Evolutionary conservation across 768 basidiomycete species (phyloP).

Genomic region (Leccinum disarticulatum): DNA sequence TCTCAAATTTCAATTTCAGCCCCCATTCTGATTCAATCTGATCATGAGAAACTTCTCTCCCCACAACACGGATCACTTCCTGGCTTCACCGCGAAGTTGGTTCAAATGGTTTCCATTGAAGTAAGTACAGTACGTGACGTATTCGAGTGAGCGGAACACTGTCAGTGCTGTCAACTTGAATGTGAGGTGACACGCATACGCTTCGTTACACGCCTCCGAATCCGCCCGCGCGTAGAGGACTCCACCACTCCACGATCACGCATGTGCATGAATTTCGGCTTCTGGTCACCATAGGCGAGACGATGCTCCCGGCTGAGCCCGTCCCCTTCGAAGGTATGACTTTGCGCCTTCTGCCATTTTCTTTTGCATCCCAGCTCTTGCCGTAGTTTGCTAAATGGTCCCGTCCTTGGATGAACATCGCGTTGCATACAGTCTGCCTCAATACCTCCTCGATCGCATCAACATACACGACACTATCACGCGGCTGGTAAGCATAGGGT

Average conservation of each 20-base stretch:
- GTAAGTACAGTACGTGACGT: constrained; percentile 14
- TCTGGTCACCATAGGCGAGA: not conserved
- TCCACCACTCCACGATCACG: not conserved
- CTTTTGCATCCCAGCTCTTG: not conserved
- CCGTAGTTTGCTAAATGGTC: constrained; percentile 7
- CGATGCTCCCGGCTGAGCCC: constrained; percentile 7
- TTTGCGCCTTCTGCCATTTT: not conserved
- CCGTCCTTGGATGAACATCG: constrained; percentile 7
- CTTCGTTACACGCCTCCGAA: constrained; percentile 8
- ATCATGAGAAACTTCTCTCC: not conserved
- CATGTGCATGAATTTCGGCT: not conserved
- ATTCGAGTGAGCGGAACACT: constrained; percentile 5
- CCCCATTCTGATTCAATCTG: not conserved
- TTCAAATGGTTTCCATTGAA: no score
- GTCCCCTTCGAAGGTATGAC: constrained; percentile 12
- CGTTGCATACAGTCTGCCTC: constrained; percentile 16
- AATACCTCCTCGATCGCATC: constrained; percentile 26
- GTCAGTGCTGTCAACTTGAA: not conserved
- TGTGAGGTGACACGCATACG: not conserved
- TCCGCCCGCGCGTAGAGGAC: not conserved
- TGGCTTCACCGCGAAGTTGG: not conserved
- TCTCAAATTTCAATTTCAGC: no score
- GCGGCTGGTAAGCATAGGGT: constrained; percentile 21
- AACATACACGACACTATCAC: constrained; percentile 31
- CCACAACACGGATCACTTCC: not conserved